Evolutionary conservation across 2,329 filamentous ascomycete genomes (phyloP).

Genomic region (Neofusicoccum sp.): DNA sequence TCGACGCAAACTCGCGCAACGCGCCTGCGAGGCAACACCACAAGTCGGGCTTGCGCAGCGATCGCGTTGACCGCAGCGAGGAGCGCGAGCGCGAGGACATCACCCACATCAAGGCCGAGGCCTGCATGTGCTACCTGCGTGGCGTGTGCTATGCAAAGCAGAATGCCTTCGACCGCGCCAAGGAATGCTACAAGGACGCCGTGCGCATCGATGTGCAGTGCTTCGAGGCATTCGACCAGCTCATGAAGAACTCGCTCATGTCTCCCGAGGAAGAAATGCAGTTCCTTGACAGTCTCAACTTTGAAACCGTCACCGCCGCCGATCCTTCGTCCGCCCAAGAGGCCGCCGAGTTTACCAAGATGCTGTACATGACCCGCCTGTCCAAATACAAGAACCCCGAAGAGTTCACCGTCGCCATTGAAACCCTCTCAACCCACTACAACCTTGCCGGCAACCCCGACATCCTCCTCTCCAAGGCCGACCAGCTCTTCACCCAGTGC

Average conservation of each 20-base stretch:
- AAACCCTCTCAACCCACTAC: conserved; percentile 92
- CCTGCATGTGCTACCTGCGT: conserved; percentile 93
- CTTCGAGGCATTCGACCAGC: conserved; percentile 95
- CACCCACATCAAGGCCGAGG: conserved; percentile 80
- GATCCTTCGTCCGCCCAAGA: conserved; percentile 71
- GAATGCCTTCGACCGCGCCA: conserved; percentile 94
- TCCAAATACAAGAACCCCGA: conserved; percentile 91
- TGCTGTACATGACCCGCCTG: conserved; percentile 91
- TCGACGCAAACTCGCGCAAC: conserved; percentile 53
- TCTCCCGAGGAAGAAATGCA: conserved; percentile 84
- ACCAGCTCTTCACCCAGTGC: conserved; percentile 91
- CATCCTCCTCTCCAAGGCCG: conserved; percentile 83
- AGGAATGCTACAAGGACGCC: conserved; percentile 97
- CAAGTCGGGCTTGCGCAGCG: conserved; percentile 47
- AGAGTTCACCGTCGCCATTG: conserved; percentile 79
- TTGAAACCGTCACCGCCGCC: conserved; percentile 72
- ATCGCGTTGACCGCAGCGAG: conserved; percentile 58
- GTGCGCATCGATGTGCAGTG: conserved; percentile 96
- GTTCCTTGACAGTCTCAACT: conserved; percentile 85
- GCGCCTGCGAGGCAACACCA: conserved; percentile 23
- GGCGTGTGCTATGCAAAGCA: conserved; percentile 95
- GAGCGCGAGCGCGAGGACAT: conserved; percentile 67
- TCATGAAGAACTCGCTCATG: conserved; percentile 95
- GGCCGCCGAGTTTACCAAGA: conserved; percentile 88
- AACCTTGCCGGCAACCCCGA: conserved; percentile 83